phyloP scores from a whole-genome alignment of 805 yeast species.

The Hanseniaspora taiwanica region DNA sequence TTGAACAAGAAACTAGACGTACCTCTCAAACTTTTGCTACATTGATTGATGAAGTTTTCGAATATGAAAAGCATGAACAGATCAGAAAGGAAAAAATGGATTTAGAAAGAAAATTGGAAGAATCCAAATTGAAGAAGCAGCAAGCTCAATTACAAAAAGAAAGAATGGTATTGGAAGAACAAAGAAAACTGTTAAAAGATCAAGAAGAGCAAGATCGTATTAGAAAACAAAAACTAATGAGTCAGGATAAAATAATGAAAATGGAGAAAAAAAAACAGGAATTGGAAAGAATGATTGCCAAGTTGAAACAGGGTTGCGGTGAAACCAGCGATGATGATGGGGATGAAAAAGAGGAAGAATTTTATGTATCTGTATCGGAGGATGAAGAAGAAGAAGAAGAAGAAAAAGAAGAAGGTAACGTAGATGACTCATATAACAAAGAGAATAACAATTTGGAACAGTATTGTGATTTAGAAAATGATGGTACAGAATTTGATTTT shows the following conservation, averaged over 20 bases:
- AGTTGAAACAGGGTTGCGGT: constrained; percentile 10
- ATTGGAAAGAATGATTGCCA: constrained; percentile 15
- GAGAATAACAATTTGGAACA: background rate
- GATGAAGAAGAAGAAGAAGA: constrained; percentile 3
- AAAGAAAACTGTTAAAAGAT: constrained; percentile 12
- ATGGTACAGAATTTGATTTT: constrained; percentile 1
- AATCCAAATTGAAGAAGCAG: constrained; percentile 34
- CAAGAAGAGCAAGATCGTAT: constrained; percentile 11
- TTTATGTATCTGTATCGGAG: too few species aligned
- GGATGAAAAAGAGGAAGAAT: too few species aligned
- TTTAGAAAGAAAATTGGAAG: constrained; percentile 29
- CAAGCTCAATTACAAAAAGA: constrained; percentile 21
- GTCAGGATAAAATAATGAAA: constrained; percentile 9
- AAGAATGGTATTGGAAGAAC: constrained; percentile 12
- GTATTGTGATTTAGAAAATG: constrained; percentile 4
- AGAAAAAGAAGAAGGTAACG: constrained; percentile 5
- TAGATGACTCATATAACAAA: constrained; percentile 1
- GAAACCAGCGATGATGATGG: background rate
- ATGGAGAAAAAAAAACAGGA: constrained; percentile 18
- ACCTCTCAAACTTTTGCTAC: constrained; percentile 70
- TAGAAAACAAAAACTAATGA: constrained; percentile 10
- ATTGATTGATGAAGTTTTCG: constrained; percentile 63
- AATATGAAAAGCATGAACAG: constrained; percentile 53
- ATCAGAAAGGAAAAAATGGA: constrained; percentile 38
- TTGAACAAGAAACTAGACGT: constrained; percentile 61